Conservation (phyloP, 2,329 filamentous ascomycete species). For the Clarireedia monteithiana region DNA sequence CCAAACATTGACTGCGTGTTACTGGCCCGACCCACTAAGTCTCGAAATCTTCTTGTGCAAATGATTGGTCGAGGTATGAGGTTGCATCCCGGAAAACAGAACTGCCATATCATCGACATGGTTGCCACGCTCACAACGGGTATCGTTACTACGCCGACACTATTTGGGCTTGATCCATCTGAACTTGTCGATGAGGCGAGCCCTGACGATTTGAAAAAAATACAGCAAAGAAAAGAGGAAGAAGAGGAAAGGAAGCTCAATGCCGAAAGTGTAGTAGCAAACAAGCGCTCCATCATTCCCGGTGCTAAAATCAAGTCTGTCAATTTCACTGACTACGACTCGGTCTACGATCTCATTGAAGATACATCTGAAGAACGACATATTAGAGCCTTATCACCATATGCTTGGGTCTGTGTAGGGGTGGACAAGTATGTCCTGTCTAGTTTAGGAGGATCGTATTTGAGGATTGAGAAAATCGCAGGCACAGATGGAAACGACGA, state of each 20-base stretch:
- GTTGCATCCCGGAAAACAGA: slow-evolving; percentile 67
- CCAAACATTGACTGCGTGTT: slow-evolving; percentile 94
- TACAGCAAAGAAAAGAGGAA: slow-evolving; percentile 43
- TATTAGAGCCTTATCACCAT: slow-evolving; percentile 65
- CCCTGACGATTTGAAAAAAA: slow-evolving; percentile 50
- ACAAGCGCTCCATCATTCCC: not conserved
- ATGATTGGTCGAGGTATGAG: slow-evolving; percentile 97
- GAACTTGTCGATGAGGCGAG: slow-evolving; percentile 65
- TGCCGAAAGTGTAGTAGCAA: slow-evolving; percentile 1
- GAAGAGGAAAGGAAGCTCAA: slow-evolving; percentile 24
- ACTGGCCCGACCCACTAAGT: slow-evolving; percentile 80
- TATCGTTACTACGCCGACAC: slow-evolving; percentile 81
- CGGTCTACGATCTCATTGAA: slow-evolving; percentile 80
- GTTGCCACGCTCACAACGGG: slow-evolving; percentile 78
- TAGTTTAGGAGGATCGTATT: slow-evolving; percentile 53
- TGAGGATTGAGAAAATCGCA: slow-evolving; percentile 38
- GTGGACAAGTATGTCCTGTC: slow-evolving; percentile 63
- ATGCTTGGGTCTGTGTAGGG: slow-evolving; percentile 79
- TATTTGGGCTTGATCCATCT: slow-evolving; percentile 84
- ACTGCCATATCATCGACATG: slow-evolving; percentile 96
- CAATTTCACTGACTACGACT: slow-evolving; percentile 84
- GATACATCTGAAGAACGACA: slow-evolving; percentile 73
- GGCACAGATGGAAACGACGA: slow-evolving; percentile 14
- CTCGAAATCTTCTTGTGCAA: slow-evolving; percentile 87
- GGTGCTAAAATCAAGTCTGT: slow-evolving; percentile 11